phyloP scores from a whole-genome alignment of 31 red algal genomes.

The Asparagopsis taxiformis region DNA sequence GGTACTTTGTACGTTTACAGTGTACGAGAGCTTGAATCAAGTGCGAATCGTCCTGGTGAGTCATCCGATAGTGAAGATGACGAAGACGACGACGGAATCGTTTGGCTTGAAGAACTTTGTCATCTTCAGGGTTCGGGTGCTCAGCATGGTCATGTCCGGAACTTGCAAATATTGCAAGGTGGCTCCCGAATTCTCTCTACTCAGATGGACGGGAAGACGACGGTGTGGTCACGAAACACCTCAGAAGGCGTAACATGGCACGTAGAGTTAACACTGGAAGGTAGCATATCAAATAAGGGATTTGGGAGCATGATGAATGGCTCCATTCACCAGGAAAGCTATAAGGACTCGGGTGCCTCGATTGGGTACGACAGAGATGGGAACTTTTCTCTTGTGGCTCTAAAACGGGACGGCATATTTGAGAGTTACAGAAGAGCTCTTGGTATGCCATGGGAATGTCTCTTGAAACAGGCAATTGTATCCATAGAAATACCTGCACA shows the following conservation, averaged over 20 bases:
- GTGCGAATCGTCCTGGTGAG: neutral
- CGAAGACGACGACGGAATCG: conserved; percentile 29
- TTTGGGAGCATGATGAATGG: neutral
- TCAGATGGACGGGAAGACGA: conserved; percentile 17
- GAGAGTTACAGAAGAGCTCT: conserved; percentile 39
- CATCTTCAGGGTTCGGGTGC: neutral
- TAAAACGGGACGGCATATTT: conserved; percentile 33
- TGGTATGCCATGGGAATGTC: conserved; percentile 58
- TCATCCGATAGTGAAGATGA: conserved; percentile 45
- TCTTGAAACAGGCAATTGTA: conserved; percentile 33
- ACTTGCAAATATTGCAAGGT: conserved; percentile 36
- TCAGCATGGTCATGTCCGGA: conserved; percentile 14
- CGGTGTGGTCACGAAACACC: conserved; percentile 46
- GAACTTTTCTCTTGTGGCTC: conserved; percentile 40
- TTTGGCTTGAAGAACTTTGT: conserved; percentile 55
- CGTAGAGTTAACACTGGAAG: conserved; percentile 14
- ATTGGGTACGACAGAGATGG: conserved; percentile 58
- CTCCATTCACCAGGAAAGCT: neutral
- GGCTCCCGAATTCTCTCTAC: conserved; percentile 35
- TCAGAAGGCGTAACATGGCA: conserved; percentile 37
- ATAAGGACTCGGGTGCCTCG: conserved; percentile 9
- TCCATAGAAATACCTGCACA: conserved; percentile 7
- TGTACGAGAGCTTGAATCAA: conserved; percentile 20
- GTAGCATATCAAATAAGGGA: neutral
- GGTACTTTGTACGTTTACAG: conserved; percentile 43